Evolutionary conservation across 176 grass and related monocot genomes (phyloP).

Genomic region (Ananas comosus): DNA sequence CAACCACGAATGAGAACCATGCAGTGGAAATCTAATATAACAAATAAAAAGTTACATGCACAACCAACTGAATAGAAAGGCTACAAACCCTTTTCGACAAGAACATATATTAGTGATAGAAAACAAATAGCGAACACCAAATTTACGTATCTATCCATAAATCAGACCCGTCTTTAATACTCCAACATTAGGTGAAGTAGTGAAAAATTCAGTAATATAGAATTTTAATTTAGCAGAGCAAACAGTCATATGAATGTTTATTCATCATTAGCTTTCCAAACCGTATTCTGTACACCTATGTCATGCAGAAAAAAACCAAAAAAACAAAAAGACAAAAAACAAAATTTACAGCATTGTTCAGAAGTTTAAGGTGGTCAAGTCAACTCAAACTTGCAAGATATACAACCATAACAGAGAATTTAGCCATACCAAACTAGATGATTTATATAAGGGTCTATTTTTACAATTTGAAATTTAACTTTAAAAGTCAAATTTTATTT

Average conservation of each 20-base stretch:
- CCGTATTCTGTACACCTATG: too few species aligned
- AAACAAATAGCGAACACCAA: too few species aligned
- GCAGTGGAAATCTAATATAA: background rate
- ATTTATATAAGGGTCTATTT: too few species aligned
- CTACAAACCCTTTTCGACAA: too few species aligned
- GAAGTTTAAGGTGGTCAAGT: background rate
- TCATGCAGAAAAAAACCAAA: background rate
- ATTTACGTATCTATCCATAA: background rate
- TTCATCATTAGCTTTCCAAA: background rate
- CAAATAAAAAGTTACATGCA: background rate
- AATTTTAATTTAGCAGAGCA: background rate
- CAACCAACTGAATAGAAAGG: too few species aligned
- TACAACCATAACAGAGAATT: background rate
- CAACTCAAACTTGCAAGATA: conserved; percentile 1
- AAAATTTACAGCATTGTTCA: background rate
- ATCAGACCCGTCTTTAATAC: too few species aligned
- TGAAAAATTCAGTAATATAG: background rate
- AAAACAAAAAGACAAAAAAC: background rate
- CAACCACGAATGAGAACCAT: too few species aligned
- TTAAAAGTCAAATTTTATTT: too few species aligned
- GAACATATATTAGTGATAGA: too few species aligned
- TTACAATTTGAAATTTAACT: too few species aligned
- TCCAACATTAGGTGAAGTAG: too few species aligned
- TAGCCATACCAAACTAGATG: background rate
- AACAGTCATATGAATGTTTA: background rate